Conservation (phyloP, 345 rosid genomes). For the Brassica juncea region DNA sequence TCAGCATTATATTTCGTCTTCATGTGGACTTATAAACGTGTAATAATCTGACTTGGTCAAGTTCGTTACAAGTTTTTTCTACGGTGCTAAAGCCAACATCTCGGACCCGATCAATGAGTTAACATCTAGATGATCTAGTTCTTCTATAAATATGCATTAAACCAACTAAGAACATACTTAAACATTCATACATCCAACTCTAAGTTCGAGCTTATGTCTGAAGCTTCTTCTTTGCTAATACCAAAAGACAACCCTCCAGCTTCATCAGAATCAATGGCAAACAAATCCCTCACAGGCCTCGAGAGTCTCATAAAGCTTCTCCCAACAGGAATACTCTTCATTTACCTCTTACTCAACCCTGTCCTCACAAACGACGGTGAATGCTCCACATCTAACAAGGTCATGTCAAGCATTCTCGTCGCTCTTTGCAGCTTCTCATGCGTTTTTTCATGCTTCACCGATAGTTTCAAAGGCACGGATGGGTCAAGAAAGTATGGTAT, state of each 20-base stretch:
- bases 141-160: slow-evolving; percentile 27
- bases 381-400: slow-evolving; percentile 56
- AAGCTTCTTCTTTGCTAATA: slow-evolving; percentile 26
- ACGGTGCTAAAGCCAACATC: slow-evolving; percentile 28
- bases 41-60: slow-evolving; percentile 26
- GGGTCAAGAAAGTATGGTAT: slow-evolving; percentile 61
- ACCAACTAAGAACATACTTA: slow-evolving; percentile 25
- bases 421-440: slow-evolving; percentile 68
- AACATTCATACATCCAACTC: slow-evolving; percentile 2
- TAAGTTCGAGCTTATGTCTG: slow-evolving; percentile 22
- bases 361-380: slow-evolving; percentile 67
- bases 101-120: slow-evolving; percentile 37
- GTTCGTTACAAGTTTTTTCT: slow-evolving; percentile 12
- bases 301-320: slow-evolving; percentile 82
- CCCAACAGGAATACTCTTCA: slow-evolving; percentile 85
- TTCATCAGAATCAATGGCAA: slow-evolving; percentile 42
- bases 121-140: slow-evolving; percentile 3
- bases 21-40: slow-evolving; percentile 5
- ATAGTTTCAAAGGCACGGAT: slow-evolving; percentile 57
- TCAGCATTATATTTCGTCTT: slow-evolving; percentile 13
- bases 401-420: slow-evolving; percentile 55
- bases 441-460: slow-evolving; percentile 70
- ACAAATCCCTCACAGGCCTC: slow-evolving; percentile 51
- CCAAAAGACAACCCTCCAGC: slow-evolving; percentile 22
- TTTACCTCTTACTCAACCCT: slow-evolving; percentile 83